Evolutionary conservation across 2,329 filamentous ascomycete species (phyloP), one percentile per base, ranked within the genome.

Genomic region (Falciphora oryzae): DNA sequence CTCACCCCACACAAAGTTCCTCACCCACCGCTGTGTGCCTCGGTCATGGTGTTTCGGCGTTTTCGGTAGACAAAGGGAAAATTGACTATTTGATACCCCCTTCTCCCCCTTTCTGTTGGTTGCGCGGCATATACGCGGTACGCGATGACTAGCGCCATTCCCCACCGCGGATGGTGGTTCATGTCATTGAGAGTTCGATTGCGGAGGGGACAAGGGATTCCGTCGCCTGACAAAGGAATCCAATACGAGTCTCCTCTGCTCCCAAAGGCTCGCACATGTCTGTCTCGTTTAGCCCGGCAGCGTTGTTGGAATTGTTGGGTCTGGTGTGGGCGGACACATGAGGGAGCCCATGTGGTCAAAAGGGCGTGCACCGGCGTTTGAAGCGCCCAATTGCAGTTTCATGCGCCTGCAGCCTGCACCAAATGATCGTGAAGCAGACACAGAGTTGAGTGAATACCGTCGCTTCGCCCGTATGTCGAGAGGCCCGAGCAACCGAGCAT

Each of bases 51-150:
- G 59, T 62, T 57, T 38, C 22, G 61, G 61, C n/a, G 18, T 62
- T 62, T 57, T 62, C 61, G 16, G 32, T 53, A 62, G 61, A 61
- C 29, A 28, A 25, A 13, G 57, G 14, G 27, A 59, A 57, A 28
- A 59, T 29, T 29, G 29, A 59, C 27, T 59, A 53, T 38, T 53
- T 62, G 60, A 62, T 62, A 62, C 60, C 60, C 59, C 38, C 16
- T 27, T 50, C 57, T 28, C 7, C n/a, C 14, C n/a, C 56, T 32
- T 8, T 32, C 56, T 57, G 13, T 28, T 57, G 53, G 25, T 35
- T 22, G 38, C 22, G 44, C 7, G 44, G 18, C 44, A 1, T 22
- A 53, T 53, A 53, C 44, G 44, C 44, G 22, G 3, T 53, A 53
- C 44, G 44, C 44, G 18, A 10, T 4, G 1, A 1, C 44, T 53